Base-by-base conservation (phyloP, 2,329 filamentous ascomycete species). In the Chaetomiaceae sp. region DNA sequence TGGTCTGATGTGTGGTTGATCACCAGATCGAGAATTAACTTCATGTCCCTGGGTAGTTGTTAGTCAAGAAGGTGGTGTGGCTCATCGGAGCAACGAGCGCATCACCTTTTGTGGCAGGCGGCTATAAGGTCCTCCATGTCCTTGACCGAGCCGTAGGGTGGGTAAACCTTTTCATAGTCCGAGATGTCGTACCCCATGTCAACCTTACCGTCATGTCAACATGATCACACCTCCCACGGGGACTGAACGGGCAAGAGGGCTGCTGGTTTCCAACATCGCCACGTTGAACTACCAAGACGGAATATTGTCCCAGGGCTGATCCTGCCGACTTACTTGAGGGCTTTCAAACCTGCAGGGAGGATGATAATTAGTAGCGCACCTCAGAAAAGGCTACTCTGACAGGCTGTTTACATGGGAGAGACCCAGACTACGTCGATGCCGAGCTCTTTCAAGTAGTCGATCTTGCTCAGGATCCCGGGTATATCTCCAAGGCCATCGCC, bases 1-100 rank as follows among this genome's bases (percentile, higher is more conserved):
- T 86, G 73, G 52, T 84, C 77, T 3, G 79, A 84, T 0, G 84
- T 88, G 60, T 91, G 86, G 55, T 89, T 91, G 51, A 89, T 75
- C 2, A 90, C 86, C 3, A 90, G 69, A 58, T 90, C 85, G 48
- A 89, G 74, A 47, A 90, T 79, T 10, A 89, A 65, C 54, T 77
- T 79, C 76, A 89, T 86, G 3, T 75, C 79, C 4, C 81, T 72
- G 17, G 14, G 14, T 29, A 5, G 14, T 2, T 9, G 33, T 53
- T 18, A 47, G 42, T 19, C 10, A 6, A 14, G 6, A 14, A 11
- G 6, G 22, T 12, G 1, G 17, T n/a, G n/a, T 6, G 27, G n/a
- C 14, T n/a, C 7, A 2, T 17, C 29, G 7, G 29, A 2, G 12
- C n/a, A 18, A 9, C 4, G 5, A 9, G 15, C 3, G 10, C 36